A percentile compares a stretch with the other conserved stretches of the same genome.
phyloP scores from a whole-genome alignment of 495 filamentous ascomycete species.

The Entonaema liquescens region DNA sequence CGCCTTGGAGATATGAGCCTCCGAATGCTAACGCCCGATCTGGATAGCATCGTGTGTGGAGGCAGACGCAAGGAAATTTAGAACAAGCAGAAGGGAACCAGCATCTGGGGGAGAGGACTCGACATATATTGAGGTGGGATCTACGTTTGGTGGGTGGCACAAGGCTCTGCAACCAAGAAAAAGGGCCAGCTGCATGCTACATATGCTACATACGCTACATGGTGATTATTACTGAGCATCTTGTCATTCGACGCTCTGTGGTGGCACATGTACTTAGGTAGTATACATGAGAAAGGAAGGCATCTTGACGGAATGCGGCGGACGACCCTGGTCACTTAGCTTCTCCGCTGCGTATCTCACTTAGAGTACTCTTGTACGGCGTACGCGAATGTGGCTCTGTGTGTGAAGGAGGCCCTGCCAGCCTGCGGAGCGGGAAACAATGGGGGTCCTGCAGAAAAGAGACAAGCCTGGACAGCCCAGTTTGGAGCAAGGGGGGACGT shows the following conservation, averaged over 20 bases:
- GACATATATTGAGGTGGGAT: constrained; percentile 46
- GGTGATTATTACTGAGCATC: constrained; percentile 30
- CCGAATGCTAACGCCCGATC: constrained; percentile 56
- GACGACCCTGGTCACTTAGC: constrained; percentile 29
- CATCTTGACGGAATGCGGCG: constrained; percentile 37
- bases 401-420: constrained; percentile 30
- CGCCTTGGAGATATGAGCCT: constrained; percentile 53
- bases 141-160: constrained; percentile 40
- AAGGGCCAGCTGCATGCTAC: constrained; percentile 36
- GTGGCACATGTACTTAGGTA: constrained; percentile 20
- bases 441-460: constrained; percentile 41
- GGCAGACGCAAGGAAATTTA: constrained; percentile 35
- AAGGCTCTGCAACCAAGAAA: constrained; percentile 40
- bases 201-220: constrained; percentile 12
- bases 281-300: constrained; percentile 29
- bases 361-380: constrained; percentile 14
- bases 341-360: constrained; percentile 11
- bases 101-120: constrained; percentile 41
- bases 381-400: constrained; percentile 40
- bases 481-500: constrained; percentile 29
- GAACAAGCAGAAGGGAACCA: constrained; percentile 33
- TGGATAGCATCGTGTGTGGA: constrained; percentile 52
- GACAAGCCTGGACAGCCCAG: constrained; percentile 28
- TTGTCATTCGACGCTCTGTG: constrained; percentile 26
- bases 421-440: constrained; percentile 37